These are phyloP conservation scores for Nakazawaea populi DNA, from an alignment of 805 yeast species.

Conservation along the genomic window DNA sequence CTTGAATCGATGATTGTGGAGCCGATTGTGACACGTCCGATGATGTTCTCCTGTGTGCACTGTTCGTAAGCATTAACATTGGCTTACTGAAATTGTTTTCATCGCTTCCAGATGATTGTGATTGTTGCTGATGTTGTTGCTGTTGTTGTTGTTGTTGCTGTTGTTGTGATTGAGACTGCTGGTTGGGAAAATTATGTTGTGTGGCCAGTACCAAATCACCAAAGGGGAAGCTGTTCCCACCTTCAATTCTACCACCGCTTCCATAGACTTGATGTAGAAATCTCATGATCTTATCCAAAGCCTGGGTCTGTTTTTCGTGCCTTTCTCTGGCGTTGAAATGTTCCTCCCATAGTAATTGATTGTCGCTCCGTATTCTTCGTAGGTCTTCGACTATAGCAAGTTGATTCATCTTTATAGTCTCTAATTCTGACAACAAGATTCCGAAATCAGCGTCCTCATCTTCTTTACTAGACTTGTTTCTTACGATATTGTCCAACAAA, in stretches of 20 bases:
- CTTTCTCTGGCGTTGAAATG: conserved; percentile 78
- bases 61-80: conserved; percentile 12
- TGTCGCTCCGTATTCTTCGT: conserved; percentile 76
- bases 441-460: conserved; percentile 41
- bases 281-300: conserved; percentile 80
- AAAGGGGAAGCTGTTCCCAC: conserved; percentile 15
- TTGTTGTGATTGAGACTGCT: background rate
- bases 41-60: conserved; percentile 4
- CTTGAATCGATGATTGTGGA: background rate
- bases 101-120: background rate
- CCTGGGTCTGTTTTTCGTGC: conserved; percentile 79
- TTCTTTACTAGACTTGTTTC: conserved; percentile 53
- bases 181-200: conserved; percentile 15
- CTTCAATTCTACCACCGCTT: conserved; percentile 43
- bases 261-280: conserved; percentile 84
- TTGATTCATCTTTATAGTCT: conserved; percentile 72
- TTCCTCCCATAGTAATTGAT: conserved; percentile 89
- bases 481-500: conserved; percentile 73
- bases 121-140: background rate
- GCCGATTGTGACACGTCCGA: background rate
- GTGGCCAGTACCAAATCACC: conserved; percentile 9
- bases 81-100: conserved; percentile 5
- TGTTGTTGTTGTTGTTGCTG: background rate
- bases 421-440: conserved; percentile 63
- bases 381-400: conserved; percentile 78